These are phyloP conservation scores for Malus sylvestris DNA, from an alignment of 306 rosid species.

Conservation along the genomic window DNA sequence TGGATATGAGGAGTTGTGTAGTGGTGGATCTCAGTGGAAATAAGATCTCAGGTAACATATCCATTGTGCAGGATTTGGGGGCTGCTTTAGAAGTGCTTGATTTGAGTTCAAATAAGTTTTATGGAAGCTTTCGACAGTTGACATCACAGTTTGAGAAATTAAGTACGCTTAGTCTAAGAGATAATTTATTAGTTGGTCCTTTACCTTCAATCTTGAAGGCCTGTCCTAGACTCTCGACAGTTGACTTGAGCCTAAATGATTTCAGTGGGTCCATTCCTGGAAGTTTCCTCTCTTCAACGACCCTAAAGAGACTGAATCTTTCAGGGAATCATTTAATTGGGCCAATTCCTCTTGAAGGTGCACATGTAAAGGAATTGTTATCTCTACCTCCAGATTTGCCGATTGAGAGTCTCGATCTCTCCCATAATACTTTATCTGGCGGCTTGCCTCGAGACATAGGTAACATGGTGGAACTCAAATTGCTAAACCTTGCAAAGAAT, in stretches of 20 bases:
- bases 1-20: slow-evolving; percentile 30
- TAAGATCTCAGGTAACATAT: slow-evolving; percentile 55
- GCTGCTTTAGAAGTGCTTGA: slow-evolving; percentile 58
- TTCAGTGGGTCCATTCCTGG: slow-evolving; percentile 72
- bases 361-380: slow-evolving; percentile 66
- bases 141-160: slow-evolving; percentile 36
- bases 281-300: slow-evolving; percentile 53
- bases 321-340: slow-evolving; percentile 74
- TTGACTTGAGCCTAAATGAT: slow-evolving; percentile 78
- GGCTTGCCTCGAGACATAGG: slow-evolving; percentile 67
- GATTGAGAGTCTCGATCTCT: slow-evolving; percentile 70
- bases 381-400: slow-evolving; percentile 46
- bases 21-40: slow-evolving; percentile 63
- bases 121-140: slow-evolving; percentile 53
- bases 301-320: slow-evolving; percentile 68
- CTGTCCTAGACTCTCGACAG: slow-evolving; percentile 42
- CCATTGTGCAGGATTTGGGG: slow-evolving; percentile 62
- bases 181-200: slow-evolving; percentile 47
- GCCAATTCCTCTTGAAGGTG: slow-evolving; percentile 57
- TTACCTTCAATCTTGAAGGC: slow-evolving; percentile 56
- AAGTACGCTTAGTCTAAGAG: slow-evolving; percentile 36
- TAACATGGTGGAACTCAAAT: slow-evolving; percentile 63
- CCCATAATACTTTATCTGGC: slow-evolving; percentile 61
- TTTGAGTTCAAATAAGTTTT: slow-evolving; percentile 75
- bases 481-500: slow-evolving; percentile 75